Evolutionary conservation across 495 filamentous ascomycete species (phyloP).

Genomic region (Talaromyces thailandensis): DNA sequence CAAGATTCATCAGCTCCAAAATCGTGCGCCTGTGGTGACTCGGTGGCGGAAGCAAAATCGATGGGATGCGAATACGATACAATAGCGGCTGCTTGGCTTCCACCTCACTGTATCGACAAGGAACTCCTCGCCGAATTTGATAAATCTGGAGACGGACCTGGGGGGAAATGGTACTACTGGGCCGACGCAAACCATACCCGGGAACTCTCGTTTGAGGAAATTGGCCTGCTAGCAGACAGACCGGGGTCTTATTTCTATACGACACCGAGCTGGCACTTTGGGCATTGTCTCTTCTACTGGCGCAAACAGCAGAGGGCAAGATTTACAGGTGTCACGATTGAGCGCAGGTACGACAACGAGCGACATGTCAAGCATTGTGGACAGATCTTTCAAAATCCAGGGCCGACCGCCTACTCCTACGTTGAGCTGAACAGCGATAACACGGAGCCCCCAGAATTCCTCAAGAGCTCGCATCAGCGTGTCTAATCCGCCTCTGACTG

Average conservation of each 20-base stretch:
- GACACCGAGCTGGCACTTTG: conserved; percentile 12
- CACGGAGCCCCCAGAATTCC: too few relatives aligned
- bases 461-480: too few relatives aligned
- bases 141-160: not conserved
- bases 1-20: too few relatives aligned
- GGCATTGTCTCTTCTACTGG: conserved; percentile 12
- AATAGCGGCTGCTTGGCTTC: conserved; percentile 9
- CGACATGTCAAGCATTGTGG: conserved; percentile 8
- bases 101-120: conserved; percentile 8
- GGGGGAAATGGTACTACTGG: conserved; percentile 8
- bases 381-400: too few relatives aligned
- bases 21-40: too few relatives aligned
- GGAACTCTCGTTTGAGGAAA: not conserved
- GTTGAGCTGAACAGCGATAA: too few relatives aligned
- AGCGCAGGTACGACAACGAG: conserved; percentile 4
- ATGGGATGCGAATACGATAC: conserved; percentile 9
- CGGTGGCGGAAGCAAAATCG: too few relatives aligned
- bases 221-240: not conserved
- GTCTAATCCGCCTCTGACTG: too few relatives aligned
- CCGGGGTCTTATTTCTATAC: too few relatives aligned
- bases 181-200: conserved; percentile 5
- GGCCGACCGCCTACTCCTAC: too few relatives aligned
- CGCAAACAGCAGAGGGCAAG: conserved; percentile 1
- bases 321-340: conserved; percentile 1
- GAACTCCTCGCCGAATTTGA: conserved; percentile 10